Evolutionary conservation across 495 filamentous ascomycete species (phyloP).

Genomic region (Tuber magnatum): DNA sequence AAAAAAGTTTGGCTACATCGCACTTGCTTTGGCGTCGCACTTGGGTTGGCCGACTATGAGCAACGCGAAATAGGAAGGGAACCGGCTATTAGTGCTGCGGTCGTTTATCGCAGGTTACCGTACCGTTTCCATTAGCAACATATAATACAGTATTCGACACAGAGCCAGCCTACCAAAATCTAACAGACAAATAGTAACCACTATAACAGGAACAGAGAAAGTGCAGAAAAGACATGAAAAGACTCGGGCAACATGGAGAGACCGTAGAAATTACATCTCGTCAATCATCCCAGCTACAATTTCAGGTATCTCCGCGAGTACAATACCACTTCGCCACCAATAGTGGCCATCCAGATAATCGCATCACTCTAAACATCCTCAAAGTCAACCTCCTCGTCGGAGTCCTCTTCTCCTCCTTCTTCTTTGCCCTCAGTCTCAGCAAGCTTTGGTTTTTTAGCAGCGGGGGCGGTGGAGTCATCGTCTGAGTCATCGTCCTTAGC

Average conservation of each 20-base stretch:
- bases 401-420: constrained; percentile 44
- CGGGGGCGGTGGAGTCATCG: constrained; percentile 44
- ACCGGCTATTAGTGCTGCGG: no score
- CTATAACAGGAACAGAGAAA: neutral
- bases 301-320: neutral
- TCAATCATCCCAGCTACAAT: neutral
- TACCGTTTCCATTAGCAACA: neutral
- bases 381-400: constrained; percentile 57
- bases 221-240: neutral
- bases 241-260: neutral
- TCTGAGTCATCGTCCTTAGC: constrained; percentile 40
- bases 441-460: constrained; percentile 52
- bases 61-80: no score
- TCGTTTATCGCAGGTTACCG: neutral
- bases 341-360: neutral
- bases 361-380: constrained; percentile 49
- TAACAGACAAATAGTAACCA: neutral
- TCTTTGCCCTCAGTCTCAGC: constrained; percentile 45
- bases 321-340: neutral
- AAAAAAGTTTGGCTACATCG: no score
- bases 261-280: neutral
- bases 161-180: neutral
- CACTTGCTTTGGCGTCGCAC: no score
- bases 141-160: neutral
- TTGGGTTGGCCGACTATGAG: no score